Percentiles rank a stretch among this genome's conserved stretches.
These are phyloP conservation scores for Aspergillus ustus DNA, from an alignment of 2,329 filamentous ascomycete genomes.

Conservation along the genomic window DNA sequence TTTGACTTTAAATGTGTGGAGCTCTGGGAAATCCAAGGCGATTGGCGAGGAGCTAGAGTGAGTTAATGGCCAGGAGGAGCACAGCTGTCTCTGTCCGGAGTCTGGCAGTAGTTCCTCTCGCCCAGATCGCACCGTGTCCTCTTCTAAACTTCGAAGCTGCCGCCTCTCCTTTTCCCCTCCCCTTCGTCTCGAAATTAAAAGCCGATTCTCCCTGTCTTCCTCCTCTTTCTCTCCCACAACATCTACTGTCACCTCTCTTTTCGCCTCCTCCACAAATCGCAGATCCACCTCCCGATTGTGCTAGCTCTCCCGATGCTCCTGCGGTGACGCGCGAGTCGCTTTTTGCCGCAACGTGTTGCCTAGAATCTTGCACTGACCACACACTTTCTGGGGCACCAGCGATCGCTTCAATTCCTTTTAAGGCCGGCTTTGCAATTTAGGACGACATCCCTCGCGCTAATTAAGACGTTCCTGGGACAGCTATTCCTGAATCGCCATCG, in stretches of 20 bases:
- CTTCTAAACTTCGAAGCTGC: slow-evolving; percentile 15
- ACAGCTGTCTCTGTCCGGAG: slow-evolving; percentile 1
- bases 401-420: neutral
- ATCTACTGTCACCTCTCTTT: slow-evolving; percentile 1
- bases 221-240: neutral
- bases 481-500: slow-evolving; percentile 10
- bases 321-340: slow-evolving; percentile 24
- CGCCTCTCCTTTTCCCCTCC: slow-evolving; percentile 11
- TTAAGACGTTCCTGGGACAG: slow-evolving; percentile 2
- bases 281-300: slow-evolving; percentile 19
- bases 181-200: slow-evolving; percentile 5
- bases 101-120: neutral
- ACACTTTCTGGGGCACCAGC: neutral
- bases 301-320: slow-evolving; percentile 25
- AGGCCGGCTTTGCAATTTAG: neutral
- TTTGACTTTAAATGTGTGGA: neutral
- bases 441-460: neutral
- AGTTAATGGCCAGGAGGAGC: neutral
- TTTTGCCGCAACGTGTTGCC: slow-evolving; percentile 15
- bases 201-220: neutral
- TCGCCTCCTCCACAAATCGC: slow-evolving; percentile 14
- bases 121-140: slow-evolving; percentile 25
- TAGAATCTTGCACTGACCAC: neutral
- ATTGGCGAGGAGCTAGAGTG: neutral
- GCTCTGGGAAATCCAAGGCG: neutral